Evolutionary conservation across 495 filamentous ascomycete genomes (phyloP).

Genomic region (Poronia punctata): DNA sequence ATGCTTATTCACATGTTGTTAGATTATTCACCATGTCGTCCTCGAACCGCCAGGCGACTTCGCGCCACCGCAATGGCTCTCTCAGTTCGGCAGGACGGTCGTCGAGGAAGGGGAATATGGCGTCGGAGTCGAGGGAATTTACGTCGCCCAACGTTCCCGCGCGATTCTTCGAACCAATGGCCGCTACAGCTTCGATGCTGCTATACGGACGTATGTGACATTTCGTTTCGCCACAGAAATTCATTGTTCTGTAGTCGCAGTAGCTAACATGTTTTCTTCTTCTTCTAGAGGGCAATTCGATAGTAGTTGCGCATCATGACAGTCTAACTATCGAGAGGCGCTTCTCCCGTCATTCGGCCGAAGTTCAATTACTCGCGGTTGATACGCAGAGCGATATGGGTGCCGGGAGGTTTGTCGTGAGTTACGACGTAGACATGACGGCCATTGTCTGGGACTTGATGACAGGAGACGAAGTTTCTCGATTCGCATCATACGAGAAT

Average conservation of each 20-base stretch:
- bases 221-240: not conserved
- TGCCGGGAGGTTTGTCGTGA: slow-evolving; percentile 78
- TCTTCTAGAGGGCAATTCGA: slow-evolving; percentile 52
- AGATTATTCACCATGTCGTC: slow-evolving; percentile 38
- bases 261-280: slow-evolving; percentile 8
- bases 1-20: slow-evolving; percentile 16
- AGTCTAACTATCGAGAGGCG: slow-evolving; percentile 82
- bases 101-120: slow-evolving; percentile 29
- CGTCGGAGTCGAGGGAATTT: slow-evolving; percentile 38
- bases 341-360: slow-evolving; percentile 77
- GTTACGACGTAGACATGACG: slow-evolving; percentile 84
- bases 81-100: slow-evolving; percentile 44
- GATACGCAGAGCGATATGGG: slow-evolving; percentile 90
- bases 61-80: slow-evolving; percentile 57
- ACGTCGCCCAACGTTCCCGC: slow-evolving; percentile 46
- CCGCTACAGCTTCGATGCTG: slow-evolving; percentile 80
- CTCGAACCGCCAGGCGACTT: slow-evolving; percentile 30
- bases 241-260: not conserved
- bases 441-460: slow-evolving; percentile 96
- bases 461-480: slow-evolving; percentile 81
- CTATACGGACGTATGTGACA: slow-evolving; percentile 57
- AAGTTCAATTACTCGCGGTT: slow-evolving; percentile 74
- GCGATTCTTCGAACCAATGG: slow-evolving; percentile 70
- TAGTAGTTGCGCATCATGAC: slow-evolving; percentile 84
- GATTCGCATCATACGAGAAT: slow-evolving; percentile 84